Percentiles rank a stretch among this genome's conserved stretches.
phyloP scores from a whole-genome alignment of 2,329 filamentous ascomycete genomes.

The Colletotrichum liaoningense region DNA sequence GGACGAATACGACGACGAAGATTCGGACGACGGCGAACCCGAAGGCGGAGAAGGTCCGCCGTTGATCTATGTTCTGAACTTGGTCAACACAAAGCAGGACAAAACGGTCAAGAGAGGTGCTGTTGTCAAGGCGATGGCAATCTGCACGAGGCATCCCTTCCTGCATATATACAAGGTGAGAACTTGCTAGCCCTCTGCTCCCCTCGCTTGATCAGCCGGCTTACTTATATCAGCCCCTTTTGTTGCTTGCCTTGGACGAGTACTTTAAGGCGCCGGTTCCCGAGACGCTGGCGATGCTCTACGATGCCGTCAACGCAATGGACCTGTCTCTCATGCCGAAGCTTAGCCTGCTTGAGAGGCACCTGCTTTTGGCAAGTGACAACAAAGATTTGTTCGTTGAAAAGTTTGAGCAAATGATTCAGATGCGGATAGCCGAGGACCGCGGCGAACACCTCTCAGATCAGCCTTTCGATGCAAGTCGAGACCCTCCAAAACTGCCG shows the following conservation, averaged over 20 bases:
- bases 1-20: constrained; percentile 61
- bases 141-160: constrained; percentile 97
- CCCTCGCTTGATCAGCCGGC: background rate
- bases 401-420: constrained; percentile 95
- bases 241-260: constrained; percentile 91
- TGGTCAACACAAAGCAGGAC: constrained; percentile 98
- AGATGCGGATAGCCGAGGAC: constrained; percentile 80
- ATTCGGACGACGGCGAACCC: constrained; percentile 70
- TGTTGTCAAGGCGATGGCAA: constrained; percentile 97
- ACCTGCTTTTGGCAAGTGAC: constrained; percentile 89
- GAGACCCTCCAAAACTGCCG: constrained; percentile 58
- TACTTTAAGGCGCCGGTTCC: constrained; percentile 94
- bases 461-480: constrained; percentile 57
- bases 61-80: constrained; percentile 94
- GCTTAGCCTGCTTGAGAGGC: constrained; percentile 84
- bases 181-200: constrained; percentile 25
- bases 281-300: constrained; percentile 88
- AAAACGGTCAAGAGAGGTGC: constrained; percentile 92
- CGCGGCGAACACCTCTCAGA: constrained; percentile 56
- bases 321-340: constrained; percentile 93
- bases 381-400: constrained; percentile 97
- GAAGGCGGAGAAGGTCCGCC: constrained; percentile 86
- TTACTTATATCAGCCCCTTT: constrained; percentile 72
- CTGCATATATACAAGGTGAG: constrained; percentile 96
- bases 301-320: constrained; percentile 95